These are phyloP conservation scores for Solanum neorickii DNA, from an alignment of 257 asterid genomes.

Conservation along the genomic window DNA sequence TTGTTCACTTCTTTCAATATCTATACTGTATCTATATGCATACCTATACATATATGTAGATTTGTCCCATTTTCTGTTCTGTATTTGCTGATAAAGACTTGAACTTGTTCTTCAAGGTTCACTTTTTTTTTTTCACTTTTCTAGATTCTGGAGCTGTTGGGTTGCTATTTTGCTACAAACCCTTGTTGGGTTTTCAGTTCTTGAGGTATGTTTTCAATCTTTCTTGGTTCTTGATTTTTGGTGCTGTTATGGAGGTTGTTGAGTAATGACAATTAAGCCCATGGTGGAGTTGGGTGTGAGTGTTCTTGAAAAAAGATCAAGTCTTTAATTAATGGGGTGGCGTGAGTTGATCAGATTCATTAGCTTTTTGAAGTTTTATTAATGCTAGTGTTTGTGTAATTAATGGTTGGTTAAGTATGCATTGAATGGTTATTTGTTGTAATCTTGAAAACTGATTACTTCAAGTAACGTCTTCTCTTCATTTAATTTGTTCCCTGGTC, in stretches of 20 bases:
- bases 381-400: background rate
- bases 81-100: background rate
- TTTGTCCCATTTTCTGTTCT: background rate
- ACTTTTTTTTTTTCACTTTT: background rate
- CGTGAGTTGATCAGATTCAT: background rate
- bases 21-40: background rate
- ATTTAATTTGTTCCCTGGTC: background rate
- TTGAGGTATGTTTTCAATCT: background rate
- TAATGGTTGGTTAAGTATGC: background rate
- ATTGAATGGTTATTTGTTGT: background rate
- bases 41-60: background rate
- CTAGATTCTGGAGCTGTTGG: background rate
- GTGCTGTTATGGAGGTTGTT: background rate
- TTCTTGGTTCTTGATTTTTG: background rate
- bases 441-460: background rate
- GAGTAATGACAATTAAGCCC: background rate
- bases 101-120: background rate
- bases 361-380: background rate
- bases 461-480: background rate
- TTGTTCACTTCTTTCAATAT: background rate
- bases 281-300: background rate
- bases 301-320: background rate
- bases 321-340: background rate
- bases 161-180: background rate
- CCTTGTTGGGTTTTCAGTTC: background rate